Base-by-base conservation (phyloP, 2,329 filamentous ascomycete genomes). In the Coccinonectria pachysandricola region DNA sequence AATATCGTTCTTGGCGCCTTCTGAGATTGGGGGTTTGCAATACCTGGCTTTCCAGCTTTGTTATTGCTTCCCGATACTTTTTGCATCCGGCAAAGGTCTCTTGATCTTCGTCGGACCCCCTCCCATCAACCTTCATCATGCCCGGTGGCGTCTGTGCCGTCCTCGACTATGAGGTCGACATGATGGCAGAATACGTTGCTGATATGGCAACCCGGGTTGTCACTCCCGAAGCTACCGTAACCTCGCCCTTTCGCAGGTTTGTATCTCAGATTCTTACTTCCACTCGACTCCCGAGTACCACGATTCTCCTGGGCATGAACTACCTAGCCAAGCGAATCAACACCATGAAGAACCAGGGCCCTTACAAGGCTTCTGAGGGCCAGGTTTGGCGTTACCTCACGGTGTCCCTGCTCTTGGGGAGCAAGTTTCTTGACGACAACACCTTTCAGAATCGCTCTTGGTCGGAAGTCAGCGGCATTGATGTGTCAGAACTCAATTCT, bases 381-480 rank as follows among this genome's bases (percentile, higher is more conserved):
- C 78, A 91, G 50, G 71, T 92, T 28, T 93, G 88, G 68, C 80
- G 85, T 34, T 79, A 92, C 62, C 68, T 94, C 38, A 93, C 86
- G 6, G 80, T 88, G 19, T 75, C 81, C 6, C 63, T 95, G 31
- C 70, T 95, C 26, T 67, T 95, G 27, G 87, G 85, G 34, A 93
- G 85, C 73, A 95, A 95, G 62, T 95, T 94, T 48, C 65, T 94
- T 40, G 87, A 95, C 48, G 87, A 94, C 65, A 94, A 94, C 59
- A 95, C 87, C 5, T 95, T 95, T 59, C 87, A 94, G 66, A 95
- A 94, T 60, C 80, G 84, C 29, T 94, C 87, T 2, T 95, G 87
- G 87, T 84, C 87, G 5, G 87, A 95, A 50, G 87, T 95, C 27
- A 94, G 85, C 56, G 84, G 83, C 35, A 93, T 95, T 40, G 67